These are phyloP conservation scores for Candida quercuum DNA, from an alignment of 805 yeast genomes.

Conservation along the genomic window DNA sequence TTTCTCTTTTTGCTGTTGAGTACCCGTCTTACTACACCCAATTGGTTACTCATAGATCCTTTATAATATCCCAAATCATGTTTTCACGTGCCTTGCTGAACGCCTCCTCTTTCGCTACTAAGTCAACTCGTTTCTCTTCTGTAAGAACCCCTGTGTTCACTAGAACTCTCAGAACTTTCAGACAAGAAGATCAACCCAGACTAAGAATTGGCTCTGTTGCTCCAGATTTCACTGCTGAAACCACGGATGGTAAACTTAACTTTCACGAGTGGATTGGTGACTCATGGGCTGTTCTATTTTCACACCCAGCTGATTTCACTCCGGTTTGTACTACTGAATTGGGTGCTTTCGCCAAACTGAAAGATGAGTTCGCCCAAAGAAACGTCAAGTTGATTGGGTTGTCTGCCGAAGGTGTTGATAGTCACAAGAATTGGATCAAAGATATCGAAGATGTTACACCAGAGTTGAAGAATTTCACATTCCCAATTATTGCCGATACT, in stretches of 20 bases:
- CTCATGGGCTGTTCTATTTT: constrained; percentile 83
- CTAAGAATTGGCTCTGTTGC: constrained; percentile 79
- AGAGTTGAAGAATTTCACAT: constrained; percentile 63
- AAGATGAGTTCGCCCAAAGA: constrained; percentile 84
- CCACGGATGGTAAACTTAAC: constrained; percentile 77
- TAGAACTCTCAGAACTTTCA: constrained; percentile 40
- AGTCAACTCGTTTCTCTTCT: constrained; percentile 10
- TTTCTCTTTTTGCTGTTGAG: neutral
- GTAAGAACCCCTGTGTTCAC: constrained; percentile 21
- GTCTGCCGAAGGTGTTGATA: constrained; percentile 77
- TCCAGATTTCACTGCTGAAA: constrained; percentile 81
- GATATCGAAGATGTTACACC: constrained; percentile 83
- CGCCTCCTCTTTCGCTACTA: constrained; percentile 20
- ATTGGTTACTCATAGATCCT: neutral
- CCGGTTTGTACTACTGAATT: constrained; percentile 96
- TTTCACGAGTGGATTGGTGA: constrained; percentile 86
- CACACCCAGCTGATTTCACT: constrained; percentile 95
- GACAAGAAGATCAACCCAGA: constrained; percentile 51
- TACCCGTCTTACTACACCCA: neutral
- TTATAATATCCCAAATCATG: constrained; percentile 12
- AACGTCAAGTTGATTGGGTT: constrained; percentile 85
- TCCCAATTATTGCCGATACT: constrained; percentile 89
- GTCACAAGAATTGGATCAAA: constrained; percentile 82
- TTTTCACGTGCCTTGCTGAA: constrained; percentile 25
- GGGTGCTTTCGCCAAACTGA: constrained; percentile 87